Conservation (phyloP, 2,329 filamentous ascomycete genomes). For the Aspergillus thermomutatus region DNA sequence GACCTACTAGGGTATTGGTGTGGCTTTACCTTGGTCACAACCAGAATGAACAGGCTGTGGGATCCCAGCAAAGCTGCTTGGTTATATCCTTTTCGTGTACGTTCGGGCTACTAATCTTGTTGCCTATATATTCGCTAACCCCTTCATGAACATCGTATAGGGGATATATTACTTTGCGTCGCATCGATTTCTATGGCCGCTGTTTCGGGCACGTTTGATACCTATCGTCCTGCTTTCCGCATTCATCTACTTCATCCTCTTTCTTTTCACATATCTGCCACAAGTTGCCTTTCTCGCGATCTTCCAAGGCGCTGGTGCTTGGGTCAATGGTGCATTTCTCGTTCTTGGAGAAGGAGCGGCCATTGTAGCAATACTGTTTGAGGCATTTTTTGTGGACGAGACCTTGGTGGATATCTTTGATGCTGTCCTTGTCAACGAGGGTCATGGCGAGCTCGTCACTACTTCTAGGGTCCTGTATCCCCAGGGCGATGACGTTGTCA, state of each 20-base stretch:
- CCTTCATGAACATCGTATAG: slow-evolving; percentile 28
- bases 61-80: slow-evolving; percentile 38
- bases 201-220: slow-evolving; percentile 73
- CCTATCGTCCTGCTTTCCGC: slow-evolving; percentile 78
- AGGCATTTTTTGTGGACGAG: slow-evolving; percentile 79
- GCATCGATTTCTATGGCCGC: slow-evolving; percentile 76
- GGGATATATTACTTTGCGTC: slow-evolving; percentile 79
- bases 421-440: slow-evolving; percentile 74
- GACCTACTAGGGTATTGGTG: background rate
- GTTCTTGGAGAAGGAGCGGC: slow-evolving; percentile 68
- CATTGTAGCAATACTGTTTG: slow-evolving; percentile 65
- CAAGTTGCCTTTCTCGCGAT: slow-evolving; percentile 85
- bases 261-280: slow-evolving; percentile 82
- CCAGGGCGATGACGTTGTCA: slow-evolving; percentile 69
- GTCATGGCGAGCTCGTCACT: slow-evolving; percentile 65
- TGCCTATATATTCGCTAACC: slow-evolving; percentile 3
- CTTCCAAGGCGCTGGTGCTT: slow-evolving; percentile 84
- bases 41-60: slow-evolving; percentile 17
- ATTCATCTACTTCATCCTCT: slow-evolving; percentile 80
- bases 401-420: slow-evolving; percentile 80
- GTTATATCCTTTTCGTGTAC: slow-evolving; percentile 48
- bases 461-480: slow-evolving; percentile 62
- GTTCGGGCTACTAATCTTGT: slow-evolving; percentile 10
- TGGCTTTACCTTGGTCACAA: background rate
- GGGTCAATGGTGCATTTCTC: slow-evolving; percentile 81